Evolutionary conservation across 345 rosid species (phyloP), one percentile per base, ranked within the genome.

Genomic region (Aethionema arabicum): DNA sequence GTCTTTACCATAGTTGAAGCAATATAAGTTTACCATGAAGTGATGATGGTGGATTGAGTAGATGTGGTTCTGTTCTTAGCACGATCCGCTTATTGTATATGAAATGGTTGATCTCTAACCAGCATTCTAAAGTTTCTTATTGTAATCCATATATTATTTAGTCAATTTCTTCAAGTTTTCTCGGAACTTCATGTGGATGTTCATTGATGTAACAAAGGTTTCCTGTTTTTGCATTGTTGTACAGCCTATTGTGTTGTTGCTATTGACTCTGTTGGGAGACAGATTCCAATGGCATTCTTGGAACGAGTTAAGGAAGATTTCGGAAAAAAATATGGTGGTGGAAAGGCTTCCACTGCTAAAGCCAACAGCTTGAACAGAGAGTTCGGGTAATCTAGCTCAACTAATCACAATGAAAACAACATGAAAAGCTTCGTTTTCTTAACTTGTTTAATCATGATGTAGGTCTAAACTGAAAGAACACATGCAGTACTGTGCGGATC

Each of bases 241-340:
- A 79, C 72, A 92, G 98, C 93, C 31, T 89, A 82, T 74, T 92
- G 95, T 48, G 89, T 92, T 52, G 98, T 92, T 61, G 98, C 98
- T 6, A 75, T 76, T 74, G 96, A 90, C 67, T 72, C 97, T 68
- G 95, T 86, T 56, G 96, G 95, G 50, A 85, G 91, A 39, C 86
- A 89, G 77, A 69, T 90, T 74, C 89, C 98, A 30, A 92, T 92
- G 77, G 98, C 90, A 12, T 85, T 82, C 67, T 63, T 92, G 72
- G 96, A 92, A 67, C 71, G 90, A 61, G 73, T 92, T 56, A 87
- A 85, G 73, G 95, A 87, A 4, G 97, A 92, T 47, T 86, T 92
- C 63, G 81, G 59, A 74, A 87, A 81, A 54, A 84, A 83, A 84
- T 85, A 93, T 77, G 88, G 90, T 46, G 97, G 90, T 63, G 91